Evolutionary conservation across 352 stramenopile genomes (phyloP), one percentile per base, ranked within the genome.

Genomic region (Phytophthora citricola): DNA sequence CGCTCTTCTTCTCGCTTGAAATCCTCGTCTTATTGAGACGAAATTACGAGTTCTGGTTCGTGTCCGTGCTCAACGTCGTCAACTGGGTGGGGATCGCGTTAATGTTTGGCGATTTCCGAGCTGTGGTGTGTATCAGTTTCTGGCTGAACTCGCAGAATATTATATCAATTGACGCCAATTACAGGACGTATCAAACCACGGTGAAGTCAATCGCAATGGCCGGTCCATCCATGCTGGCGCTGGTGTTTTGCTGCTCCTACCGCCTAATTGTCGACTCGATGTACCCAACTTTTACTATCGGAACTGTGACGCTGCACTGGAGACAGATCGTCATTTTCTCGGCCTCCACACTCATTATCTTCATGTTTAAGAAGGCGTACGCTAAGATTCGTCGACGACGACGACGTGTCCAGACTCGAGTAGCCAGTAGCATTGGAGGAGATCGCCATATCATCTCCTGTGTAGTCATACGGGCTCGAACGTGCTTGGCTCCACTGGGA

Each of bases 91-190:
- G 56, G 2, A 11, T 80, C 6, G 65, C 22, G 0, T 7, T 40
- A 2, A 48, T 80, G 31, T 69, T 75, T 2, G 64, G 72, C 2
- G 69, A 80, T 39, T 39, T 58, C 15, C 67, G 71, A 4, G 45
- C 59, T 0, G 22, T 75, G 6, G 39, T 67, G 9, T 75, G 58
- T n/a, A 14, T 75, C 7, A 69, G 56, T 9, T 67, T 63, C 22
- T 71, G 62, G 55, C 27, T 69, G 12, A 64, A 58, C 29, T 66
- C 63, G 4, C 68, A 75, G 22, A 61, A 31, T 26, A 44, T 54
- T 31, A 70, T 78, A 11, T 55, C 55, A 8, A 70, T 80, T 8
- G 72, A 80, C 39, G 72, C 64, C 17, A 78, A 77, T 24, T 70
- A 77, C 24, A 58, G 69, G n/a, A 77, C 63, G 29, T 59, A 59